Evolutionary conservation across 805 yeast species (phyloP).

Genomic region (Yamadazyma akitaensis): DNA sequence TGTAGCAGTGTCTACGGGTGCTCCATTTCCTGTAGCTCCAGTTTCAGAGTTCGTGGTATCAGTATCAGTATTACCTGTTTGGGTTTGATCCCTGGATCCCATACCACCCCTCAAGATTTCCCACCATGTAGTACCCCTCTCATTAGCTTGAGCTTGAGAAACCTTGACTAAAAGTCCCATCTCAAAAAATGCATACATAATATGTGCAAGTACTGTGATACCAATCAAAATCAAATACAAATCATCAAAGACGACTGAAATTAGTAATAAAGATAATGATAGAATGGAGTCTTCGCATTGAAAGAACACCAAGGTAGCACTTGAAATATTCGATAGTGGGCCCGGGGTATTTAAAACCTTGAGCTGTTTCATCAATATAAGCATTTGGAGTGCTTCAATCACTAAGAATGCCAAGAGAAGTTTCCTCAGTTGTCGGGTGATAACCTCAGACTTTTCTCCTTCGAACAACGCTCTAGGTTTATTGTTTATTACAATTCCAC

Average conservation of each 20-base stretch:
- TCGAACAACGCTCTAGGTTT: slow-evolving; percentile 18
- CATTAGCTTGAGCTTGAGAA: slow-evolving; percentile 68
- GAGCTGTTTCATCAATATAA: slow-evolving; percentile 65
- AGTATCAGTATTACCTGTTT: not conserved
- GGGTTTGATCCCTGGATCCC: slow-evolving; percentile 13
- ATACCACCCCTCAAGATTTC: slow-evolving; percentile 61
- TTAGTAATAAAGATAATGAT: slow-evolving; percentile 58
- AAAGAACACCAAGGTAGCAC: slow-evolving; percentile 51
- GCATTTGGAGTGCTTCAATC: slow-evolving; percentile 48
- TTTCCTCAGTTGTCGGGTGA: slow-evolving; percentile 30
- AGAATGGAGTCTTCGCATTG: slow-evolving; percentile 71
- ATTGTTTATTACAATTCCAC: slow-evolving; percentile 55
- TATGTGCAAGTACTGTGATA: slow-evolving; percentile 64
- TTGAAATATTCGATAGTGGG: slow-evolving; percentile 65
- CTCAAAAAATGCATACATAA: slow-evolving; percentile 71
- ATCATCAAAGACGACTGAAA: slow-evolving; percentile 52
- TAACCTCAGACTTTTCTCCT: slow-evolving; percentile 62
- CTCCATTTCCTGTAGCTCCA: not conserved
- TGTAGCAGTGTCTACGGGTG: not conserved
- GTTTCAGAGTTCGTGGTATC: not conserved
- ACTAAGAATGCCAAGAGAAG: slow-evolving; percentile 45
- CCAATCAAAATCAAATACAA: slow-evolving; percentile 67
- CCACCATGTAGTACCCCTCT: slow-evolving; percentile 61
- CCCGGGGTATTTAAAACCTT: slow-evolving; percentile 75
- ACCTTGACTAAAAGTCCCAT: slow-evolving; percentile 69